A percentile compares a stretch with the other conserved stretches of the same genome.
phyloP scores from a whole-genome alignment of 768 basidiomycete genomes.

The Kwoniella mangroviensis region DNA sequence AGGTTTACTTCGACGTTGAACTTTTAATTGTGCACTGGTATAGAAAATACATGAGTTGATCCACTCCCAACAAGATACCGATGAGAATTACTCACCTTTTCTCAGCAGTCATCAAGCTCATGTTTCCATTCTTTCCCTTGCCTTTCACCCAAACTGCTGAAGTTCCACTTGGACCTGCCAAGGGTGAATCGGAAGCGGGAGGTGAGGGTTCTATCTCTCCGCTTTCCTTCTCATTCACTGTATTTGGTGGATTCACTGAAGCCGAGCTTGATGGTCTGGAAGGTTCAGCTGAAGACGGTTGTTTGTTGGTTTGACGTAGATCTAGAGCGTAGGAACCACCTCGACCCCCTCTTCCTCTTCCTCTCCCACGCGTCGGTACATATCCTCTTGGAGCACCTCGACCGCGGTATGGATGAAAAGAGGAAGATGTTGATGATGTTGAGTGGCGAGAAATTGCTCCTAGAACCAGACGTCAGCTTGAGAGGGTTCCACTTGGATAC shows the following conservation, averaged over 20 bases:
- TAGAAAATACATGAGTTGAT: background rate
- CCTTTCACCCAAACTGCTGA: conserved; percentile 45
- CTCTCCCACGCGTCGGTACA: conserved; percentile 19
- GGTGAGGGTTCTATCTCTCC: conserved; percentile 33
- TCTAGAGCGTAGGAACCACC: conserved; percentile 42
- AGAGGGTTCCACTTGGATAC: background rate
- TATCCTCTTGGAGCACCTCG: conserved; percentile 13
- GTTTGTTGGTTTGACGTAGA: conserved; percentile 29
- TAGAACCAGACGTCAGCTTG: conserved; percentile 6
- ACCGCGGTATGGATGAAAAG: conserved; percentile 39
- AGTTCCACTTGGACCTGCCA: conserved; percentile 19
- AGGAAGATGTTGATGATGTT: conserved; percentile 23
- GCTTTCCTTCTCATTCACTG: conserved; percentile 21
- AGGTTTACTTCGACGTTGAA: conserved; percentile 13
- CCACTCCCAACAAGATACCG: too few relatives aligned
- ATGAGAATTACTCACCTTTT: conserved; percentile 33
- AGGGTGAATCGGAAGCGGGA: background rate
- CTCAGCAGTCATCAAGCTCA: conserved; percentile 55
- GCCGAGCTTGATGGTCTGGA: conserved; percentile 21
- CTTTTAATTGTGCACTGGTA: conserved; percentile 8
- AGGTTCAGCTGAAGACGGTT: conserved; percentile 13
- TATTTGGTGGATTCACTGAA: conserved; percentile 6
- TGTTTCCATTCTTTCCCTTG: conserved; percentile 52
- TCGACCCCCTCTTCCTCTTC: conserved; percentile 30
- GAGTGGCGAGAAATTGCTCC: conserved; percentile 46